Evolutionary conservation across 495 filamentous ascomycete species (phyloP).

Genomic region (Podospora tetraspora): DNA sequence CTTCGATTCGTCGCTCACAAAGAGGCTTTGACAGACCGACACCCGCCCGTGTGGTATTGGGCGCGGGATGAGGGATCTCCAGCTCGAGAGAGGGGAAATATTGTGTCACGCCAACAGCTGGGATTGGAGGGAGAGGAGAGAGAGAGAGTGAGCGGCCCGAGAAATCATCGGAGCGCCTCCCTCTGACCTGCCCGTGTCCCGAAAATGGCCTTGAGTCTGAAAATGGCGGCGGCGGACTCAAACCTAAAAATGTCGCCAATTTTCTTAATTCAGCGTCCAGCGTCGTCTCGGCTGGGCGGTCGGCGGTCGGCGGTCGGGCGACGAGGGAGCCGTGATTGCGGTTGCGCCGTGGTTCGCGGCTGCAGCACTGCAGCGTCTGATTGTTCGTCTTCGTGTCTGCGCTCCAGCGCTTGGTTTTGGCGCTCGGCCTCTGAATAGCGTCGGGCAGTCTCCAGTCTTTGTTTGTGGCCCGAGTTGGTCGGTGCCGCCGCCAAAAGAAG

Average conservation of each 20-base stretch:
- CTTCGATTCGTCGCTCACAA: neutral
- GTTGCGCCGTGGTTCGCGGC: neutral
- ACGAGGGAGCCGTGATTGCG: neutral
- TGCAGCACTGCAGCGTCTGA: neutral
- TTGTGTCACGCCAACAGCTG: neutral
- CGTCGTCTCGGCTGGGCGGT: neutral
- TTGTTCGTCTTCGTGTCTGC: neutral
- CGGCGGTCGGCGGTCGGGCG: neutral
- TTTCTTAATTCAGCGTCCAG: neutral
- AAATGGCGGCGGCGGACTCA: neutral
- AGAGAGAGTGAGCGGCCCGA: neutral
- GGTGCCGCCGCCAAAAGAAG: neutral
- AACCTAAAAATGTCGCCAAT: neutral
- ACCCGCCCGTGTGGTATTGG: neutral
- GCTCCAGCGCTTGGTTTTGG: neutral
- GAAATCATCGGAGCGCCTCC: neutral
- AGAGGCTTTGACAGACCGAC: neutral
- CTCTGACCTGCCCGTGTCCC: neutral
- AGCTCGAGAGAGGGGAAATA: neutral
- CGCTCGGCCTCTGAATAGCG: neutral
- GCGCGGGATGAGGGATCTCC: neutral
- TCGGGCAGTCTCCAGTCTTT: neutral
- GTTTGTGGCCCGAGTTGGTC: neutral
- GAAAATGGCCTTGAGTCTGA: neutral
- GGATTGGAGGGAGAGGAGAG: neutral